A percentile compares a stretch with the other conserved stretches of the same genome.
Evolutionary conservation across 257 asterid genomes (phyloP).

Genomic region (Henckelia pumila): DNA sequence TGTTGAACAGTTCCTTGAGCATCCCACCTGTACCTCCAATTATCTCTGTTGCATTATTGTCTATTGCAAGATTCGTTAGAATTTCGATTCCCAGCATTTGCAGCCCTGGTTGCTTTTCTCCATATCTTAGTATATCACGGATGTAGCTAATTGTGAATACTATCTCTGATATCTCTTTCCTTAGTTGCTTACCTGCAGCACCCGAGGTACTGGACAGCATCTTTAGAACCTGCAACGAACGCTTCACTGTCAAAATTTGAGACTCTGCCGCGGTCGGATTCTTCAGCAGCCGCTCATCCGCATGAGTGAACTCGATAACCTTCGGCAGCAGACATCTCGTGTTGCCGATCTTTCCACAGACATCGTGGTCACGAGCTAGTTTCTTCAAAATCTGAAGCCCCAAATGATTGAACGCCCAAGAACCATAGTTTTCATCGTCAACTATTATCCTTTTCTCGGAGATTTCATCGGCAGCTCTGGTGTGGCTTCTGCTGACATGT

Average conservation of each 20-base stretch:
- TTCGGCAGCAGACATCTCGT: constrained; percentile 78
- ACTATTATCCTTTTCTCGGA: constrained; percentile 53
- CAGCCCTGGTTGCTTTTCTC: constrained; percentile 61
- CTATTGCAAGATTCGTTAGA: constrained; percentile 60
- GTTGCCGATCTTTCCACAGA: constrained; percentile 78
- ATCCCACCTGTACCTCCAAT: constrained; percentile 83
- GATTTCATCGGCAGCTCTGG: constrained; percentile 63
- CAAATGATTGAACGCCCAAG: constrained; percentile 75
- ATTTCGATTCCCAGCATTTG: constrained; percentile 75
- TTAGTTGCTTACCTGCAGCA: constrained; percentile 60
- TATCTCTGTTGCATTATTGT: constrained; percentile 82
- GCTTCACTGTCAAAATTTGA: constrained; percentile 62
- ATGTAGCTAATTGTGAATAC: constrained; percentile 76
- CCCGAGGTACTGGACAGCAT: constrained; percentile 77
- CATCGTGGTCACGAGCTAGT: constrained; percentile 81
- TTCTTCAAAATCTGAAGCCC: constrained; percentile 88
- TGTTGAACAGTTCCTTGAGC: constrained; percentile 53
- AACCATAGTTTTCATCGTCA: constrained; percentile 45
- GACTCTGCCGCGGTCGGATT: constrained; percentile 53
- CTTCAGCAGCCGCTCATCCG: constrained; percentile 62
- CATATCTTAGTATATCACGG: constrained; percentile 62
- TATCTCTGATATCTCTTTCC: constrained; percentile 81
- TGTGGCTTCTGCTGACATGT: constrained; percentile 46
- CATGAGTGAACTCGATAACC: constrained; percentile 68
- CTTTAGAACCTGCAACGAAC: constrained; percentile 73